phyloP scores from a whole-genome alignment of 371 early-diverging fungal genomes.

The Lichtheimia corymbifera region DNA sequence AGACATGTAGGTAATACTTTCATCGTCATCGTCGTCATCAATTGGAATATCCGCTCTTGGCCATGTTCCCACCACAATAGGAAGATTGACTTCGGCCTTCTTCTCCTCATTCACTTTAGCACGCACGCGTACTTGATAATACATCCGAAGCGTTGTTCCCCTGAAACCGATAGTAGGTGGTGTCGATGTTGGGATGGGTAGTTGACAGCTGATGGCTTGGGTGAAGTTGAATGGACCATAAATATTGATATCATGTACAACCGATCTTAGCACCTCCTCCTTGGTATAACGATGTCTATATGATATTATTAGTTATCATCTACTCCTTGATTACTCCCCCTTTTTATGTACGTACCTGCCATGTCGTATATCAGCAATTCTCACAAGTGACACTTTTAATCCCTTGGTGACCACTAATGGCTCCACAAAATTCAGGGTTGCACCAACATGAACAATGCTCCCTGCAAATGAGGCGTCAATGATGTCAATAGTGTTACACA shows the following conservation, averaged over 20 bases:
- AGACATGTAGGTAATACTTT: constrained; percentile 8
- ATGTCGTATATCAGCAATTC: constrained; percentile 6
- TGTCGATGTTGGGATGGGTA: constrained; percentile 46
- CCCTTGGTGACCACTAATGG: constrained; percentile 4
- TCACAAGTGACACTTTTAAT: background rate
- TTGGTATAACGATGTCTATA: constrained; percentile 9
- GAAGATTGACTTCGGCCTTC: constrained; percentile 26
- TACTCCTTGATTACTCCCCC: too few species aligned
- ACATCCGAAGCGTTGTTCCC: constrained; percentile 35
- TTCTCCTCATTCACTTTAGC: constrained; percentile 19
- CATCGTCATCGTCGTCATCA: constrained; percentile 46
- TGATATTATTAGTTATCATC: background rate
- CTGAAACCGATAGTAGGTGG: constrained; percentile 44
- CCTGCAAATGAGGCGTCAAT: constrained; percentile 1
- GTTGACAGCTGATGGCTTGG: constrained; percentile 24
- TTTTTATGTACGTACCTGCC: background rate
- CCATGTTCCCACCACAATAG: constrained; percentile 48
- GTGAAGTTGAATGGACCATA: constrained; percentile 20
- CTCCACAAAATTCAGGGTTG: constrained; percentile 1
- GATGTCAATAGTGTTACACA: constrained; percentile 3
- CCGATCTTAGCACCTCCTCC: constrained; percentile 20
- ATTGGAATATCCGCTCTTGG: constrained; percentile 49
- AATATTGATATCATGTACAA: constrained; percentile 22
- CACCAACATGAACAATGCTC: constrained; percentile 4
- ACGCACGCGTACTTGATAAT: constrained; percentile 33